phyloP scores from a whole-genome alignment of 345 rosid genomes.

The Eucalyptus cladocalyx region DNA sequence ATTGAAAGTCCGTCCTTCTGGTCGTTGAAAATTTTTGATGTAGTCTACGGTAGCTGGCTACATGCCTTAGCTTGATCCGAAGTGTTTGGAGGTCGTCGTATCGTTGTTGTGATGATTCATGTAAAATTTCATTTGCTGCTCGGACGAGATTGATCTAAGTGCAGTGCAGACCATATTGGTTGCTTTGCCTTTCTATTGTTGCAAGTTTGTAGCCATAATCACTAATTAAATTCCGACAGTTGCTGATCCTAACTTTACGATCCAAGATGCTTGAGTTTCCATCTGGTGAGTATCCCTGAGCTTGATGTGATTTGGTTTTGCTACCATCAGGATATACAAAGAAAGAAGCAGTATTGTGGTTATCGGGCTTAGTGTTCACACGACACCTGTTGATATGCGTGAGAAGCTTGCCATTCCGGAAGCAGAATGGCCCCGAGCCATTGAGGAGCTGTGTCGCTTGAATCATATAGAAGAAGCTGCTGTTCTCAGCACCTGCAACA shows the following conservation, averaged over 20 bases:
- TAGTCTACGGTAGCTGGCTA: background rate
- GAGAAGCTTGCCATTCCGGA: conserved; percentile 80
- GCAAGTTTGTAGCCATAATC: background rate
- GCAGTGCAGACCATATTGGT: background rate
- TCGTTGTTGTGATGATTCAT: background rate
- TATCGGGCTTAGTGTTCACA: conserved; percentile 68
- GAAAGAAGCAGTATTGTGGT: conserved; percentile 68
- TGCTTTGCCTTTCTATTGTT: background rate
- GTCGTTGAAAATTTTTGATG: background rate
- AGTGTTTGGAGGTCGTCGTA: background rate
- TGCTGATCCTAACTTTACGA: background rate
- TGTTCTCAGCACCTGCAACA: conserved; percentile 75
- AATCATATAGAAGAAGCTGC: conserved; percentile 91
- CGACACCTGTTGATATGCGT: conserved; percentile 74
- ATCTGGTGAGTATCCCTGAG: background rate
- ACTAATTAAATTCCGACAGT: background rate
- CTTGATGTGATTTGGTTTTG: background rate
- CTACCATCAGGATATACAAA: conserved; percentile 46
- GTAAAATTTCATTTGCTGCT: background rate
- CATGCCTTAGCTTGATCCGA: background rate
- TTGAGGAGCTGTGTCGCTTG: conserved; percentile 68
- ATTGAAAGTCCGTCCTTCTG: background rate
- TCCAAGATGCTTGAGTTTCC: background rate
- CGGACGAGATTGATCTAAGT: background rate
- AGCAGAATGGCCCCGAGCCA: conserved; percentile 81